Conservation (phyloP, 805 yeast species). For the Sugiyamaella boreocaroliniensis region DNA sequence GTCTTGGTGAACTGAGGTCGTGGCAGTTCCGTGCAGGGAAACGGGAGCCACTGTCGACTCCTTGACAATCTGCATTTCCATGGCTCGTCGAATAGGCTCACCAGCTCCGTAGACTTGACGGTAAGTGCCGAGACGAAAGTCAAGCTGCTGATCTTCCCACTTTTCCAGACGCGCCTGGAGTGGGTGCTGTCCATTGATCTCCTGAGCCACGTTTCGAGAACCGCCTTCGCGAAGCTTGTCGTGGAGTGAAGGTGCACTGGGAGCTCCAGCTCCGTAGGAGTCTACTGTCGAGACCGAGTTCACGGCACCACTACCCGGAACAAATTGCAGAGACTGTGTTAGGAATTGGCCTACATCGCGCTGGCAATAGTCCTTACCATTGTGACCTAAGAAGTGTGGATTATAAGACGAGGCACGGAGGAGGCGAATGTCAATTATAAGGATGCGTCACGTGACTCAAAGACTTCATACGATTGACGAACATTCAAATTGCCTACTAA, state of each 20-base stretch:
- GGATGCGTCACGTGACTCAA: neutral
- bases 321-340: conserved; percentile 9
- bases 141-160: conserved; percentile 76
- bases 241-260: conserved; percentile 52
- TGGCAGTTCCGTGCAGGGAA: conserved; percentile 46
- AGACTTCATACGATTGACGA: neutral
- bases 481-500: too few species aligned
- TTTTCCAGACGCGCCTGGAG: conserved; percentile 64
- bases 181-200: conserved; percentile 53
- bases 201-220: conserved; percentile 45
- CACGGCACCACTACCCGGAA: conserved; percentile 9
- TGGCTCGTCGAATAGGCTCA: conserved; percentile 83
- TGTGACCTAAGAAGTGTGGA: neutral
- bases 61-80: conserved; percentile 76
- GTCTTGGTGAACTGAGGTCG: conserved; percentile 60
- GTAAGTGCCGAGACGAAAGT: conserved; percentile 65
- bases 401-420: neutral
- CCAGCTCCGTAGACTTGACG: conserved; percentile 86
- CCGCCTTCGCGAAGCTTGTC: conserved; percentile 52
- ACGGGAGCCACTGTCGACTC: conserved; percentile 64
- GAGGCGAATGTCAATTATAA: neutral
- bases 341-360: neutral
- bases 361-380: neutral
- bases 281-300: conserved; percentile 10
- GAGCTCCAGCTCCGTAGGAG: conserved; percentile 33